A percentile compares a stretch with the other conserved stretches of the same genome.
These are phyloP conservation scores for Aegilops umbellulata DNA, from an alignment of 176 grass and related monocot species.

Conservation along the genomic window DNA sequence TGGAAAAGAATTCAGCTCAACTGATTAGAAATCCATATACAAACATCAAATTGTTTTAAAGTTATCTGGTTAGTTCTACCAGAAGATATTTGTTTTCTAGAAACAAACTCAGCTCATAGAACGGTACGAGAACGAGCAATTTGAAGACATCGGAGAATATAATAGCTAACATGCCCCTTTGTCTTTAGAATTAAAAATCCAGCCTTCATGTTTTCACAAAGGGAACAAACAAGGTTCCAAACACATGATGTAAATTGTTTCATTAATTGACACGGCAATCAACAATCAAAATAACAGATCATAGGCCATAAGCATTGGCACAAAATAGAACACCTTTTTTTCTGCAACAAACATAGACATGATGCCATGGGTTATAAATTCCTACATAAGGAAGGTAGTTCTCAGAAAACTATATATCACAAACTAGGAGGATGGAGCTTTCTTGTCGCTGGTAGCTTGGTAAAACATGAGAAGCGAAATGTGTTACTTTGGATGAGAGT, in stretches of 20 bases:
- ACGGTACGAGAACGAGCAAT: not conserved
- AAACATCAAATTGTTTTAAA: not conserved
- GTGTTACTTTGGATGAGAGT: not conserved
- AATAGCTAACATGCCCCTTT: not conserved
- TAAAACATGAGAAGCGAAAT: not conserved
- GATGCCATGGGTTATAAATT: not conserved
- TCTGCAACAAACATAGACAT: not conserved
- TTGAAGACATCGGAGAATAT: not conserved
- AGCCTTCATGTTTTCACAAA: not conserved
- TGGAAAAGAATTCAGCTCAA: conserved; percentile 17
- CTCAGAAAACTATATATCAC: not conserved
- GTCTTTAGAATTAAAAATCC: not conserved
- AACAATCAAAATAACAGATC: not conserved
- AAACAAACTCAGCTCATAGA: not conserved
- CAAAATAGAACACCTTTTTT: not conserved
- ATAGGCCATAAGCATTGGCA: not conserved
- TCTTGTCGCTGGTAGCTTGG: not conserved
- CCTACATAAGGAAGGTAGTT: not conserved
- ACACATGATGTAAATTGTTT: not conserved
- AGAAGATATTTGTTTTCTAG: not conserved
- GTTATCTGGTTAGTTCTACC: not conserved
- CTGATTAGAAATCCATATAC: not conserved
- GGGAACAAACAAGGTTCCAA: not conserved
- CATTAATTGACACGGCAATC: not conserved
- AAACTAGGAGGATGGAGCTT: conserved; percentile 1